Evolutionary conservation across 768 basidiomycete genomes (phyloP).

Genomic region (Collybia nuda): DNA sequence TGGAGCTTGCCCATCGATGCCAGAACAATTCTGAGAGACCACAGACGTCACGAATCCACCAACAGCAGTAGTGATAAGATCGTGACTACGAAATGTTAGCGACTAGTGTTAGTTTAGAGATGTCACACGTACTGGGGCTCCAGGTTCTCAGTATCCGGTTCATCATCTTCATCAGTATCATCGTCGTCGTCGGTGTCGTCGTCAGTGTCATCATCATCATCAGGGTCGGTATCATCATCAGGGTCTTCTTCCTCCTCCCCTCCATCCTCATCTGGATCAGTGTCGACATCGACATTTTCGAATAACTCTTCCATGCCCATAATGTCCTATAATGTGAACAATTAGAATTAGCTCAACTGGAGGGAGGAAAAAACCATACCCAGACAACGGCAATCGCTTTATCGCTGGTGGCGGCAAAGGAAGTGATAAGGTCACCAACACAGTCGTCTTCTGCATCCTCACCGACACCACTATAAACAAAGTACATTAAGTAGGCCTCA

Average conservation of each 20-base stretch:
- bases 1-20: slow-evolving; percentile 5
- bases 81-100: slow-evolving; percentile 1
- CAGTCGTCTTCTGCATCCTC: slow-evolving; percentile 5
- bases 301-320: slow-evolving; percentile 5
- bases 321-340: neutral
- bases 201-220: neutral
- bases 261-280: neutral
- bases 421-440: slow-evolving; percentile 5
- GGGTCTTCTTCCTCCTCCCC: too few relatives aligned
- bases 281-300: slow-evolving; percentile 11
- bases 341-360: neutral
- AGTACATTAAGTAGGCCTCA: neutral
- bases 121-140: too few relatives aligned
- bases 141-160: too few relatives aligned
- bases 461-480: neutral
- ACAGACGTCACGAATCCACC: slow-evolving; percentile 1
- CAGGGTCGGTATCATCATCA: neutral
- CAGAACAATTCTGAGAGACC: slow-evolving; percentile 4
- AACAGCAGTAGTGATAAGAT: slow-evolving; percentile 7
- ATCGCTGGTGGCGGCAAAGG: slow-evolving; percentile 5
- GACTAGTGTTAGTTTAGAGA: neutral
- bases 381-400: slow-evolving; percentile 7
- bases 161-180: too few relatives aligned
- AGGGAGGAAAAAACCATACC: neutral
- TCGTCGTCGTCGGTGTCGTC: neutral